Percentiles rank a stretch among this genome's conserved stretches.
Evolutionary conservation across 805 yeast genomes (phyloP).

Genomic region (Starmera quercuum): DNA sequence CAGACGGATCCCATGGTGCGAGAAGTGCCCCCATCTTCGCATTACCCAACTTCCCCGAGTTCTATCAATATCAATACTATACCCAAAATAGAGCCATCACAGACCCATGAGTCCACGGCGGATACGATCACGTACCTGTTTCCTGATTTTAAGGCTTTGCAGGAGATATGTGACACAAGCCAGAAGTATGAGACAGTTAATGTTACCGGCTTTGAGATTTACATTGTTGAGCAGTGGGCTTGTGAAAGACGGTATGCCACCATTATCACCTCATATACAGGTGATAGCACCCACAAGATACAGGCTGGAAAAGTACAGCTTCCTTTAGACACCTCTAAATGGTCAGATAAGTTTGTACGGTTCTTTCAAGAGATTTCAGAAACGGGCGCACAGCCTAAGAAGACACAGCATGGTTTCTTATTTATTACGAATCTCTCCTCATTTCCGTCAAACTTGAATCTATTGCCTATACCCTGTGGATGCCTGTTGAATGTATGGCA

Average conservation of each 20-base stretch:
- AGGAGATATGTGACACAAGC: constrained; percentile 33
- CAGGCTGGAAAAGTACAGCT: constrained; percentile 54
- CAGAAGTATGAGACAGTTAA: constrained; percentile 38
- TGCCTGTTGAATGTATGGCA: constrained; percentile 39
- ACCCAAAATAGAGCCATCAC: background rate
- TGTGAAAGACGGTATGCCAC: constrained; percentile 59
- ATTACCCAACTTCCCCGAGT: background rate
- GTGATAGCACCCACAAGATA: constrained; percentile 61
- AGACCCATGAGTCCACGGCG: background rate
- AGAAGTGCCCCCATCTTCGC: background rate
- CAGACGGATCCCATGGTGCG: background rate
- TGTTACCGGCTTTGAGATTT: constrained; percentile 75
- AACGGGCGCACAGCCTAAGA: constrained; percentile 65
- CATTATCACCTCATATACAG: constrained; percentile 78
- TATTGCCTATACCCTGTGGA: constrained; percentile 65
- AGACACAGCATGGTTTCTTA: constrained; percentile 49
- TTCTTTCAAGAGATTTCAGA: constrained; percentile 60
- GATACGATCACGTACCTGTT: constrained; percentile 24
- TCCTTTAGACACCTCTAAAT: constrained; percentile 22
- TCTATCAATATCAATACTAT: background rate
- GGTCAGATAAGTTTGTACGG: constrained; percentile 38
- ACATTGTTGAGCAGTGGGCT: constrained; percentile 94
- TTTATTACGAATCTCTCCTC: constrained; percentile 81
- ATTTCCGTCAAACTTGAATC: constrained; percentile 64
- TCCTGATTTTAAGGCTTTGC: constrained; percentile 53